Base-by-base conservation (phyloP, 2,329 filamentous ascomycete species). In the Stagonosporopsis chrysanthemi region DNA sequence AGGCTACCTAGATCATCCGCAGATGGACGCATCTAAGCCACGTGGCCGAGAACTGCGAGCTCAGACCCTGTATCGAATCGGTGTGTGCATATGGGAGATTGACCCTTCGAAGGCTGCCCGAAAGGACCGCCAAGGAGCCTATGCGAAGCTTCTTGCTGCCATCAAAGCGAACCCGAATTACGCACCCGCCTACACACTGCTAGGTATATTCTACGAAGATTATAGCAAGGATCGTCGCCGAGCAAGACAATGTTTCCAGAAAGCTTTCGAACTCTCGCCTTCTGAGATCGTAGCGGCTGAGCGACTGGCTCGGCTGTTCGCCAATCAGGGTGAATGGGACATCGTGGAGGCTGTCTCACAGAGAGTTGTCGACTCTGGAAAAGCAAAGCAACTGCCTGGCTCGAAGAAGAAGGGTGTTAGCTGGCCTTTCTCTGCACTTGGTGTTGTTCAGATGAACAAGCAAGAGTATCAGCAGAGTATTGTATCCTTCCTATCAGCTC, bases 401-500 rank as follows among this genome's bases (percentile, higher is more conserved):
- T 97, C 94, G 1, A 97, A 96, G 82, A 89, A 90, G 67, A 94
- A 91, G 76, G 92, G 92, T 1, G 88, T 96, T 62, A 97, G 93
- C 77, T 99, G 95, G 95, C 95, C 95, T 2, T 96, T 92, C 73
- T 92, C 94, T 2, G 94, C 95, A 0, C 82, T 99, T 2, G 95
- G 96, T 24, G 92, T 97, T 15, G 94, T 96, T 1, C 92, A 98
- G 75, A 85, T 98, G 73, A 97, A 96, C 78, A 95, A 92, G 73
- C 92, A 96, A 72, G 92, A 96, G 58, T 98, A 94, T 67, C 82
- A 88, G 64, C 90, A 91, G 72, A 92, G 92, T 33, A 92, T 98
- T 51, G 88, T 94, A 8, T 96, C 92, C 0, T 99, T 98, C 74
- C 90, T 98, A 70, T 87, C 91, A 1, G 93, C 95, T 11, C 81